Evolutionary conservation across 1,139 yeast species (phyloP).

Genomic region (Blastobotrys apis): DNA sequence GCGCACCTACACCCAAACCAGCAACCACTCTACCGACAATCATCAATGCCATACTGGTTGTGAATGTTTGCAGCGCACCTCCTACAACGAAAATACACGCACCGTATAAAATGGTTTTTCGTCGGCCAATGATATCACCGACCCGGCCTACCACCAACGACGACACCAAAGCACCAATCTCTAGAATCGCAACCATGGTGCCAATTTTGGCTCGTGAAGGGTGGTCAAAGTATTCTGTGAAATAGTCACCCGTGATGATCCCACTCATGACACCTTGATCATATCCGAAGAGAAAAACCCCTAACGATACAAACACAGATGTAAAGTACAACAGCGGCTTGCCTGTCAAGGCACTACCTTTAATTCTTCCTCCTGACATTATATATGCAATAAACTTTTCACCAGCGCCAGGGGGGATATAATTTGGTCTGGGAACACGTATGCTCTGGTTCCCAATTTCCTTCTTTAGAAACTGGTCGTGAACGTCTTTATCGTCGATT

Average conservation of each 20-base stretch:
- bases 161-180: constrained; percentile 78
- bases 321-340: constrained; percentile 56
- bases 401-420: constrained; percentile 15
- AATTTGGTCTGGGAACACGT: neutral
- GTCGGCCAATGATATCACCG: constrained; percentile 77
- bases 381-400: constrained; percentile 26
- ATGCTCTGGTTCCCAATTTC: neutral
- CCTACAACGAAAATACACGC: constrained; percentile 78
- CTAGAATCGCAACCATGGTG: constrained; percentile 78
- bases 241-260: constrained; percentile 62
- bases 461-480: neutral
- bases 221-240: constrained; percentile 65
- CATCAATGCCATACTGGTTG: constrained; percentile 48
- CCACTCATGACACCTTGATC: constrained; percentile 93
- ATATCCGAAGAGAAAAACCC: constrained; percentile 82
- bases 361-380: constrained; percentile 26
- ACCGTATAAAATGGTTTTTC: constrained; percentile 77
- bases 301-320: constrained; percentile 73
- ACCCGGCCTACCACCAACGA: constrained; percentile 71
- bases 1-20: constrained; percentile 84
- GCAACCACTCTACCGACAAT: constrained; percentile 73
- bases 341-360: constrained; percentile 31
- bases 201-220: constrained; percentile 70
- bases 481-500: constrained; percentile 19
- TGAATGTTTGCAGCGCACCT: constrained; percentile 65